These are phyloP conservation scores for Phytophthora sansomeana DNA, from an alignment of 352 stramenopile species.

Conservation along the genomic window DNA sequence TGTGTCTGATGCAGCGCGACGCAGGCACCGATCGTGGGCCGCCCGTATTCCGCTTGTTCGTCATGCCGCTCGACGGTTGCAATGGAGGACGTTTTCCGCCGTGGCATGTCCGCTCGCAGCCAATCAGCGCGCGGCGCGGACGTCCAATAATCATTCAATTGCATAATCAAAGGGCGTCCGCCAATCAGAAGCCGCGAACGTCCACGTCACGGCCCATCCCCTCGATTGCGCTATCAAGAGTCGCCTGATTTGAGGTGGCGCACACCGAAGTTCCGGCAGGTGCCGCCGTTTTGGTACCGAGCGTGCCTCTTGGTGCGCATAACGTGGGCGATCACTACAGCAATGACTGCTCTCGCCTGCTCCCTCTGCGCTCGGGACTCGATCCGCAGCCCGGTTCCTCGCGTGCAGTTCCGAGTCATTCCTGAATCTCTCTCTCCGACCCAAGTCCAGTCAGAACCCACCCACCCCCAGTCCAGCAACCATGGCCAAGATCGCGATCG, in stretches of 20 bases:
- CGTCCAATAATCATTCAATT: neutral
- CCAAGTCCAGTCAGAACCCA: slow-evolving; percentile 10
- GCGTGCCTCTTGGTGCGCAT: slow-evolving; percentile 18
- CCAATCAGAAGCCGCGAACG: slow-evolving; percentile 16
- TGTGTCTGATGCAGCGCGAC: too few relatives aligned
- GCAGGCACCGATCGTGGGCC: too few relatives aligned
- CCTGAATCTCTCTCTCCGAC: slow-evolving; percentile 19
- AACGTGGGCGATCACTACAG: neutral
- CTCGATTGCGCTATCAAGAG: slow-evolving; percentile 17
- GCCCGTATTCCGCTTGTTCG: neutral
- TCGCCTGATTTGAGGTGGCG: slow-evolving; percentile 14
- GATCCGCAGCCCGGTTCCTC: neutral
- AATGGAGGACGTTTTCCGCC: slow-evolving; percentile 28
- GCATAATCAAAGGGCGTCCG: slow-evolving; percentile 10
- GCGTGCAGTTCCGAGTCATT: slow-evolving; percentile 16
- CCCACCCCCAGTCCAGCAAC: too few relatives aligned
- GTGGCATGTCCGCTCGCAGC: slow-evolving; percentile 17
- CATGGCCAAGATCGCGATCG: slow-evolving; percentile 29
- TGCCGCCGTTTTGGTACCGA: neutral
- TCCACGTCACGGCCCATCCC: slow-evolving; percentile 12
- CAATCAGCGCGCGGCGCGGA: slow-evolving; percentile 6
- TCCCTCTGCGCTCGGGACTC: neutral
- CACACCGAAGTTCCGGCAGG: neutral
- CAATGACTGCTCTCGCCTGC: neutral
- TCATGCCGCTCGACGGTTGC: neutral